Evolutionary conservation across 2,329 filamentous ascomycete species (phyloP).

Genomic region (Stagonosporopsis chrysanthemi): DNA sequence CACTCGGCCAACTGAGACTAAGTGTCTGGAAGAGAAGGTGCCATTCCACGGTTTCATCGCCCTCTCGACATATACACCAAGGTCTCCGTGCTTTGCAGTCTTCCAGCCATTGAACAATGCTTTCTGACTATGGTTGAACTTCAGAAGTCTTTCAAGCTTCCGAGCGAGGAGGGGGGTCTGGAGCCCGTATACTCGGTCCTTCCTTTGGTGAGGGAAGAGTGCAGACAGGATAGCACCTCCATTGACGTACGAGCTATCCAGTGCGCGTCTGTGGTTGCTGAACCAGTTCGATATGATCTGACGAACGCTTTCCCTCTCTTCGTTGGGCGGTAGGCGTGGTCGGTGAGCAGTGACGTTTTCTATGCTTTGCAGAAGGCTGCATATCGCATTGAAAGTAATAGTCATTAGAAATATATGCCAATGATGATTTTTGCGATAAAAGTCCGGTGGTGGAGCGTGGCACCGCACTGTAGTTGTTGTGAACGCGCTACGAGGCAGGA

Average conservation of each 20-base stretch:
- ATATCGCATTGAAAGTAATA: conserved; percentile 73
- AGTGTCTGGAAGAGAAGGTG: conserved; percentile 40
- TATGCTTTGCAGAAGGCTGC: conserved; percentile 74
- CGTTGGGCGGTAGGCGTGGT: conserved; percentile 48
- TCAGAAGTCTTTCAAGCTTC: conserved; percentile 72
- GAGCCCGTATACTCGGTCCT: conserved; percentile 79
- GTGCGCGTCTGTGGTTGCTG: conserved; percentile 62
- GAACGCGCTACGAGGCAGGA: not conserved
- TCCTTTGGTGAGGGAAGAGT: conserved; percentile 76
- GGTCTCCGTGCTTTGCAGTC: conserved; percentile 66
- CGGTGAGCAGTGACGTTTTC: conserved; percentile 59
- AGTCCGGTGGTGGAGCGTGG: not conserved
- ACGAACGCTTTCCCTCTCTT: conserved; percentile 36
- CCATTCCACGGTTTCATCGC: conserved; percentile 67
- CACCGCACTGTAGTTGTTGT: not conserved
- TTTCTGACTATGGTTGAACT: conserved; percentile 68
- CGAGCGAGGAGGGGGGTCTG: conserved; percentile 68
- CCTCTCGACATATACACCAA: conserved; percentile 74
- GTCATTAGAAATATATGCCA: conserved; percentile 59
- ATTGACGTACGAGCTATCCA: conserved; percentile 66
- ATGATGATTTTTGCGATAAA: not conserved
- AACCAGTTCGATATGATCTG: conserved; percentile 73
- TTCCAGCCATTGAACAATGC: conserved; percentile 70
- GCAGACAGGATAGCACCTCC: conserved; percentile 74
- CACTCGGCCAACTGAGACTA: conserved; percentile 73